Percentiles rank a stretch among this genome's conserved stretches.
phyloP scores from a whole-genome alignment of 2,329 filamentous ascomycete genomes.

The Juglanconis sp. region DNA sequence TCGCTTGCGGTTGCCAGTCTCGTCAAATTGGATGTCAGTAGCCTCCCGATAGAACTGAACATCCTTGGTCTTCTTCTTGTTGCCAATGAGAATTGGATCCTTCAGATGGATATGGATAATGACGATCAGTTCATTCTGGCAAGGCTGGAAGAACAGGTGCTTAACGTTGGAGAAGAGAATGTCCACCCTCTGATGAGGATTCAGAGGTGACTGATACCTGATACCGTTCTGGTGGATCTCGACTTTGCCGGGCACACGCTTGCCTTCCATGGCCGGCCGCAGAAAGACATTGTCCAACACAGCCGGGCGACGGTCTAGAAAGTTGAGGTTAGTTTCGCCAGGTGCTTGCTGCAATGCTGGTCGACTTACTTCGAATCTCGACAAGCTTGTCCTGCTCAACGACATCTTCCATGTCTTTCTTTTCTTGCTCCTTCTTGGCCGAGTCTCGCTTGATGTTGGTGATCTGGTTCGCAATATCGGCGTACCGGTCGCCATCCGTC shows the following conservation, averaged over 20 bases:
- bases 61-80: constrained; percentile 97
- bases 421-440: constrained; percentile 90
- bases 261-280: constrained; percentile 91
- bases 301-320: constrained; percentile 80
- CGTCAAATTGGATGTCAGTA: constrained; percentile 97
- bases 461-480: constrained; percentile 88
- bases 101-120: constrained; percentile 98
- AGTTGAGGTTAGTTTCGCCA: constrained; percentile 34
- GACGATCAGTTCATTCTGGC: constrained; percentile 91
- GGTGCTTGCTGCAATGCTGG: no score
- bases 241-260: constrained; percentile 90
- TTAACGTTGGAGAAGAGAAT: constrained; percentile 98
- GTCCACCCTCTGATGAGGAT: constrained; percentile 80
- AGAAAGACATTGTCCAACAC: constrained; percentile 94
- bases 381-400: constrained; percentile 97
- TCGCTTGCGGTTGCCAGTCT: constrained; percentile 95
- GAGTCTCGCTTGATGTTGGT: constrained; percentile 94
- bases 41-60: constrained; percentile 98
- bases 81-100: constrained; percentile 96
- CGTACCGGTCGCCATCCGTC: constrained; percentile 81
- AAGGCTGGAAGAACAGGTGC: constrained; percentile 98
- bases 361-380: constrained; percentile 78
- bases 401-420: constrained; percentile 99
- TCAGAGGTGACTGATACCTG: constrained; percentile 80
- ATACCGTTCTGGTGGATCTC: constrained; percentile 99